Percentiles rank a stretch among this genome's conserved stretches.
These are phyloP conservation scores for Anethum foeniculum DNA, from an alignment of 140 eudicot genomes.

Conservation along the genomic window DNA sequence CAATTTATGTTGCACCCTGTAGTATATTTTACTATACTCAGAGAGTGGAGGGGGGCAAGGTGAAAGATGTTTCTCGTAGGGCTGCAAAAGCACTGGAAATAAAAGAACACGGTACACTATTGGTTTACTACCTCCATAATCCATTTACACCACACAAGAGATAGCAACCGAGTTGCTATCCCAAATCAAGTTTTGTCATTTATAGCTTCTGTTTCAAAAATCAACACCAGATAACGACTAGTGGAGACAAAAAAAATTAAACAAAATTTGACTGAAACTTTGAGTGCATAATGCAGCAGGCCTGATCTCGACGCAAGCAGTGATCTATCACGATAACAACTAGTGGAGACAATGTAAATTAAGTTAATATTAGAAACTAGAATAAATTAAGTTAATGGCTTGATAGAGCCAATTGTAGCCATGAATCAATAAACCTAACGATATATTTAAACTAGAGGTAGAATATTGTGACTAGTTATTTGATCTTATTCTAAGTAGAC, in stretches of 20 bases:
- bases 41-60: background rate
- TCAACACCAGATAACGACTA: constrained; percentile 7
- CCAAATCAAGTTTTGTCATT: no score
- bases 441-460: background rate
- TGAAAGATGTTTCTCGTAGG: constrained; percentile 4
- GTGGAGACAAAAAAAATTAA: background rate
- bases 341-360: constrained; percentile 12
- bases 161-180: background rate
- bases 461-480: background rate
- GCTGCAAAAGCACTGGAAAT: background rate
- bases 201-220: background rate
- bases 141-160: background rate
- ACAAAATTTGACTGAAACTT: background rate
- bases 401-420: background rate
- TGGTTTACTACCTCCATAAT: constrained; percentile 8
- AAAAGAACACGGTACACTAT: background rate
- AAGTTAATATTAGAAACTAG: background rate
- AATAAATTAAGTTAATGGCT: background rate
- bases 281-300: constrained; percentile 12
- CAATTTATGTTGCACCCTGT: no score
- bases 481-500: background rate
- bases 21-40: background rate
- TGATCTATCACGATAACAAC: background rate
- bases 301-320: background rate
- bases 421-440: background rate